Base-by-base conservation (phyloP, 169 alveolate genomes). In the Plasmodium gallinaceum region DNA sequence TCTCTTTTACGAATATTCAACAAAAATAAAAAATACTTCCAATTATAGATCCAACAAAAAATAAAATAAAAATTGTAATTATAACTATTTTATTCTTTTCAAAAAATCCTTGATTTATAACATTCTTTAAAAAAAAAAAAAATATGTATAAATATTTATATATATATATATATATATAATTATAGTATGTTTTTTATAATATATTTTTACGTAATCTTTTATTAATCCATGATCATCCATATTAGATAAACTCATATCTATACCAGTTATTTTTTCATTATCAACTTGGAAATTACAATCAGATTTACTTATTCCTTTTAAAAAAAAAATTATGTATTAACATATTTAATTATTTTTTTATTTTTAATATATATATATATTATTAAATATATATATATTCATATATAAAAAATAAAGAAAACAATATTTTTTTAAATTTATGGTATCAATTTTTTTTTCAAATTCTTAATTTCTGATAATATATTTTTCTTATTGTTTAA, bases 1-100 rank as follows among this genome's bases (percentile, higher is more conserved):
- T 57, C 26, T 1, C 14, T 48, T 39, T 39, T 42, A 18, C 5
- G 51, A 14, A 64, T 64, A 22, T 69, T 54, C 64, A 69, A 14
- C 20, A 46, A 69, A 69, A 51, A 22, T 69, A 69, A 46, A 69
- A 69, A 51, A 69, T 69, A 22, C 78, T 69, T 69, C 78, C 78
- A 48, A 48, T 46, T 18, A 69, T 45, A 48, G 78, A 69, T 46
- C 51, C 39, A 9, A 22, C 61, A 16, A 48, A 10, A 10, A 14
- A 20, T 14, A 46, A 37, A 43, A n/a, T 51, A 46, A 62, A 69
- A 12, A 69, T 7, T 14, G 64, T 37, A 46, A 69, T 46, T 20
- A 69, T 69, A 9, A 37, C 65, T 9, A 62, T 69, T 69, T 69
- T 69, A 26, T 69, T 18, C 14, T 69, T 69, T 9, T 69, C 37